These are phyloP conservation scores for Barnettozyma pratensis DNA, from an alignment of 805 yeast species.

Conservation along the genomic window DNA sequence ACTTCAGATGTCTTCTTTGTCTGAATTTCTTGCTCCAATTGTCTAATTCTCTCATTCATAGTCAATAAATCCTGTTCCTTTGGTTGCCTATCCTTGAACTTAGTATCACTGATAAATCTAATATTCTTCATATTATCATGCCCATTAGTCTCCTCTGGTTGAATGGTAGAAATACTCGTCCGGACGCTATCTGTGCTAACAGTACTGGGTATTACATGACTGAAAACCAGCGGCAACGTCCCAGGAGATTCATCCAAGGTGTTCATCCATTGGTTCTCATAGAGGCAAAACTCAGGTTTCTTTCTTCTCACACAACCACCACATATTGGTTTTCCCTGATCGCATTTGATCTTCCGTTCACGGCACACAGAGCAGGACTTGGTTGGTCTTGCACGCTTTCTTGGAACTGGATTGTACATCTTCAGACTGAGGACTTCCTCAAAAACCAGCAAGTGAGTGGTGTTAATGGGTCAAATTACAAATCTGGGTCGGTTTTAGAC, in stretches of 20 bases:
- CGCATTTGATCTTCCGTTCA: slow-evolving; percentile 25
- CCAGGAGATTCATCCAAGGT: not conserved
- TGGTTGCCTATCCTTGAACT: not conserved
- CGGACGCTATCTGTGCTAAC: no score
- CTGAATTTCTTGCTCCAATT: slow-evolving; percentile 11
- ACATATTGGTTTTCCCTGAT: slow-evolving; percentile 22
- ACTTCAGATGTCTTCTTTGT: not conserved
- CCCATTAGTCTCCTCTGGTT: not conserved
- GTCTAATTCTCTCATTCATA: slow-evolving; percentile 14
- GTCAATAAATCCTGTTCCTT: slow-evolving; percentile 1
- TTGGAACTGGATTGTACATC: not conserved
- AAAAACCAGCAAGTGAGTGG: not conserved
- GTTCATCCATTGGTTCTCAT: slow-evolving; percentile 21
- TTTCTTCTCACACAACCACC: slow-evolving; percentile 17
- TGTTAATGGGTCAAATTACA: no score
- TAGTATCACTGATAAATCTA: not conserved
- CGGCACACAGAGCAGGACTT: slow-evolving; percentile 24
- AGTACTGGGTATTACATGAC: no score
- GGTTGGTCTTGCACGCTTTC: slow-evolving; percentile 18
- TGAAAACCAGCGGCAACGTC: no score
- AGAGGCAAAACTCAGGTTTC: slow-evolving; percentile 14
- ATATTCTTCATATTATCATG: not conserved
- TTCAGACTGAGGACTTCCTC: not conserved
- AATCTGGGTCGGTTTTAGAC: no score
- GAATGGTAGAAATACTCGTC: not conserved